A percentile compares a stretch with the other conserved stretches of the same genome.
phyloP scores from a whole-genome alignment of 192 early-diverging fungal species.

The Linnemannia schmuckeri region DNA sequence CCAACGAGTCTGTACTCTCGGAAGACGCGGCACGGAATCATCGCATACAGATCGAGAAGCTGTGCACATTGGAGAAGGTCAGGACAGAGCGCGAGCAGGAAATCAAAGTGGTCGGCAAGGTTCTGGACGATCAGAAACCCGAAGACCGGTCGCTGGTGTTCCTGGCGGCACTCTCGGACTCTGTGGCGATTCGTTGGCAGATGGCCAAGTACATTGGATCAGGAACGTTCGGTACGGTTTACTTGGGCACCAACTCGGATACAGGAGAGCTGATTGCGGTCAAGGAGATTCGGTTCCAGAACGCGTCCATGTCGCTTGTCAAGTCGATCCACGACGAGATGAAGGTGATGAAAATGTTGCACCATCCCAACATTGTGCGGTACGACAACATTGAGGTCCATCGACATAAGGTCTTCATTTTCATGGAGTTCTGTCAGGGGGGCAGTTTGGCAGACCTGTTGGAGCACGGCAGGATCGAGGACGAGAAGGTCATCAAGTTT shows the following conservation, averaged over 20 bases:
- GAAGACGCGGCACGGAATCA: conserved; percentile 53
- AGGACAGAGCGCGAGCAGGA: conserved; percentile 61
- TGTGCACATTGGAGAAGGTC: conserved; percentile 69
- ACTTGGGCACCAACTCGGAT: conserved; percentile 86
- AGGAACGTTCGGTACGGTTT: conserved; percentile 91
- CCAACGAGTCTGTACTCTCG: conserved; percentile 42
- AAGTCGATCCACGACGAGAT: conserved; percentile 91
- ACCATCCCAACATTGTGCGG: conserved; percentile 90
- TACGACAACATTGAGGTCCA: conserved; percentile 95
- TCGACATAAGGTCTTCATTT: conserved; percentile 88
- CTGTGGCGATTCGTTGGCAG: conserved; percentile 89
- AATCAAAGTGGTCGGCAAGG: conserved; percentile 76
- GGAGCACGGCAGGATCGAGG: conserved; percentile 84
- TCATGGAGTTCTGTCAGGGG: conserved; percentile 93
- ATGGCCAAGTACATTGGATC: conserved; percentile 87
- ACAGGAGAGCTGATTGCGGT: conserved; percentile 91
- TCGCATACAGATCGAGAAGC: conserved; percentile 32
- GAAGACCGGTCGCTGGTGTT: conserved; percentile 85
- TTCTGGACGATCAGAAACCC: conserved; percentile 81
- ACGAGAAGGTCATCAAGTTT: conserved; percentile 77
- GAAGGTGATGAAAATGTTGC: conserved; percentile 90
- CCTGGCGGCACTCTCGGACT: conserved; percentile 81
- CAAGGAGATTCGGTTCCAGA: conserved; percentile 91
- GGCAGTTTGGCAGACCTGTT: conserved; percentile 80
- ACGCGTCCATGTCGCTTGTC: conserved; percentile 72